phyloP scores from a whole-genome alignment of 495 filamentous ascomycete genomes.

The Hypoxylon subgilvum region DNA sequence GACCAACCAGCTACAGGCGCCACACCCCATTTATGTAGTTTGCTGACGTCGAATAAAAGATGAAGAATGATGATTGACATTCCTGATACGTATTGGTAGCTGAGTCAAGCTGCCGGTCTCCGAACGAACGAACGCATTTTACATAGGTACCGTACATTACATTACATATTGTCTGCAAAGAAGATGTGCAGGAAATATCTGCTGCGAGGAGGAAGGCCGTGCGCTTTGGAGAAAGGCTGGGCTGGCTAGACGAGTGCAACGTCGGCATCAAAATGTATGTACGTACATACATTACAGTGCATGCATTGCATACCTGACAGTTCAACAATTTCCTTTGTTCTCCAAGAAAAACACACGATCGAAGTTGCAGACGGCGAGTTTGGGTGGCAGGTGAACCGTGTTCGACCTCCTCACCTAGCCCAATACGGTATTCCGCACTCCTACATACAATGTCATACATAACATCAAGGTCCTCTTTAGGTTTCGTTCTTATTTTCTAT shows the following conservation, averaged over 20 bases:
- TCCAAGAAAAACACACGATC: slow-evolving; percentile 22
- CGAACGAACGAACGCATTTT: too few relatives aligned
- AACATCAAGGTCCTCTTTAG: too few relatives aligned
- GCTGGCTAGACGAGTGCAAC: slow-evolving; percentile 35
- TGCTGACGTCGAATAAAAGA: slow-evolving; percentile 3
- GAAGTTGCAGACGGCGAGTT: slow-evolving; percentile 6
- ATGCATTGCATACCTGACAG: background rate
- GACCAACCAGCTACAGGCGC: slow-evolving; percentile 22
- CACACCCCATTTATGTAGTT: slow-evolving; percentile 3
- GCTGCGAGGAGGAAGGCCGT: slow-evolving; percentile 14
- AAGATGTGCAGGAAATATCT: slow-evolving; percentile 20
- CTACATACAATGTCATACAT: too few relatives aligned
- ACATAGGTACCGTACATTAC: background rate
- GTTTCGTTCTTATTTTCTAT: too few relatives aligned
- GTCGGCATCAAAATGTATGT: slow-evolving; percentile 16
- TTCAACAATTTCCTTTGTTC: slow-evolving; percentile 11
- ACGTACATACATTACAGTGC: background rate
- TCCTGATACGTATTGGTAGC: too few relatives aligned
- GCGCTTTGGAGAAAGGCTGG: slow-evolving; percentile 9
- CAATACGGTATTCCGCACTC: slow-evolving; percentile 23
- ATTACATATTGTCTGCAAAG: slow-evolving; percentile 20
- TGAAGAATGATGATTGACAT: slow-evolving; percentile 4
- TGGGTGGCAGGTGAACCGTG: slow-evolving; percentile 3
- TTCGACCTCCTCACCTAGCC: slow-evolving; percentile 13
- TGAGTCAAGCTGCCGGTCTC: slow-evolving; percentile 15